Evolutionary conservation across 2,329 filamentous ascomycete genomes (phyloP).

Genomic region (Torrubiellomyces zombiae): DNA sequence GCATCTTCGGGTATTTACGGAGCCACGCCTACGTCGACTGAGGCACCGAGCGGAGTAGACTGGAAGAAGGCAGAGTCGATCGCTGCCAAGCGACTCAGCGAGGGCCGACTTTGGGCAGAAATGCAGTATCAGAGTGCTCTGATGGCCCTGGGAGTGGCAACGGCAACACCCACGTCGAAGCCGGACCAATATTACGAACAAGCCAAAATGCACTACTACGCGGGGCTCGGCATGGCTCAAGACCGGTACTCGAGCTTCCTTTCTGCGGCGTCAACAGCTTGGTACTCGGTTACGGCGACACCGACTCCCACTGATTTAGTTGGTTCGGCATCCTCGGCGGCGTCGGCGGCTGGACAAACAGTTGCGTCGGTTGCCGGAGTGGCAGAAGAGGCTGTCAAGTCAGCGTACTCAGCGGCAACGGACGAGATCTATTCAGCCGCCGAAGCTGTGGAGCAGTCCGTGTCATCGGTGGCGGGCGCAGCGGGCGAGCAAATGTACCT

Average conservation of each 20-base stretch:
- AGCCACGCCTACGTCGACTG: slow-evolving; percentile 27
- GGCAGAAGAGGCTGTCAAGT: slow-evolving; percentile 33
- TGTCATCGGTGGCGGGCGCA: slow-evolving; percentile 27
- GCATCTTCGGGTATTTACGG: slow-evolving; percentile 33
- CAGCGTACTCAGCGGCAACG: slow-evolving; percentile 27
- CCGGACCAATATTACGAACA: slow-evolving; percentile 43
- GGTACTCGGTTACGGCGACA: slow-evolving; percentile 42
- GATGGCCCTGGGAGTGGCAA: slow-evolving; percentile 44
- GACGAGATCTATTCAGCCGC: slow-evolving; percentile 24
- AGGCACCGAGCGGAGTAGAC: slow-evolving; percentile 22
- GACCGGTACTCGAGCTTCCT: slow-evolving; percentile 65
- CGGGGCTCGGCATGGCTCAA: slow-evolving; percentile 62
- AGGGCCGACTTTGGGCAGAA: slow-evolving; percentile 55
- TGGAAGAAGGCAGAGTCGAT: slow-evolving; percentile 42
- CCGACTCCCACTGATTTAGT: slow-evolving; percentile 39
- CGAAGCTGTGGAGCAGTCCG: slow-evolving; percentile 19
- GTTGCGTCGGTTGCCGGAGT: slow-evolving; percentile 27
- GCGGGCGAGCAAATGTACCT: slow-evolving; percentile 21
- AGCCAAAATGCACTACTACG: slow-evolving; percentile 54
- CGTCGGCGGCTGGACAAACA: slow-evolving; percentile 30
- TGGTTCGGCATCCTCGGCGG: slow-evolving; percentile 31
- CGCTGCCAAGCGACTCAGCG: slow-evolving; percentile 51
- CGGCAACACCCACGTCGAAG: slow-evolving; percentile 28
- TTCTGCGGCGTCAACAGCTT: slow-evolving; percentile 50
- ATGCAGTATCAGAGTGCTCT: slow-evolving; percentile 55